A percentile compares a stretch with the other conserved stretches of the same genome.
Evolutionary conservation across 805 yeast genomes (phyloP).

Genomic region (Starmerella floricola): DNA sequence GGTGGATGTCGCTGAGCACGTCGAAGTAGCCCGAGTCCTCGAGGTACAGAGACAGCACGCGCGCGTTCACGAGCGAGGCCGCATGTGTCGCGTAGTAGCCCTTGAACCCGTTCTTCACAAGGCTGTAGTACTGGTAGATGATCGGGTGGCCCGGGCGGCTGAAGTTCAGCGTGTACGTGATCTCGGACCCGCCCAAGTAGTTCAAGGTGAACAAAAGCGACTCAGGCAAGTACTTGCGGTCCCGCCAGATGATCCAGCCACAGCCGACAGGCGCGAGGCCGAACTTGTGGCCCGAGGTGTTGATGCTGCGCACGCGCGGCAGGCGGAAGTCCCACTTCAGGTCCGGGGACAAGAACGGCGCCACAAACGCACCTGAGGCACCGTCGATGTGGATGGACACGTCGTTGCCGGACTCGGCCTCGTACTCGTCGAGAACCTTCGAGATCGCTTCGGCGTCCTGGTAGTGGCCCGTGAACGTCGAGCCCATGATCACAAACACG

Average conservation of each 20-base stretch:
- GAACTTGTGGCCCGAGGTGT: constrained; percentile 86
- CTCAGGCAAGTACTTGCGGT: constrained; percentile 49
- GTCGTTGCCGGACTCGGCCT: constrained; percentile 51
- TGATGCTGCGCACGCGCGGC: constrained; percentile 69
- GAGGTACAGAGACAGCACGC: constrained; percentile 46
- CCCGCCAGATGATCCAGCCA: constrained; percentile 86
- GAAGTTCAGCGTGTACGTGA: constrained; percentile 74
- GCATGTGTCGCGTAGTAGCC: constrained; percentile 60
- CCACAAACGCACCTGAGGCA: constrained; percentile 82
- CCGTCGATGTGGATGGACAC: constrained; percentile 89
- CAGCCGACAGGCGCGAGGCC: constrained; percentile 84
- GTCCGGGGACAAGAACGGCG: constrained; percentile 70
- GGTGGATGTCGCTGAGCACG: constrained; percentile 67
- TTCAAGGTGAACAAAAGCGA: constrained; percentile 64
- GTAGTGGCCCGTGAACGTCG: constrained; percentile 88
- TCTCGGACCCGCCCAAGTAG: constrained; percentile 81
- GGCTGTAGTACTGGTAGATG: constrained; percentile 73
- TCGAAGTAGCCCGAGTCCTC: constrained; percentile 58
- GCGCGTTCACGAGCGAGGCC: constrained; percentile 57
- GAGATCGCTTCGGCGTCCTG: constrained; percentile 58
- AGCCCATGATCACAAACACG: constrained; percentile 74
- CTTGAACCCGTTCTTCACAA: constrained; percentile 52
- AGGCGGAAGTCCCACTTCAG: constrained; percentile 74
- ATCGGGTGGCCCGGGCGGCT: constrained; percentile 91
- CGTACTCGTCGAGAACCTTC: constrained; percentile 54